Evolutionary conservation across 345 rosid species (phyloP).

Genomic region (Hibiscus mutabilis): DNA sequence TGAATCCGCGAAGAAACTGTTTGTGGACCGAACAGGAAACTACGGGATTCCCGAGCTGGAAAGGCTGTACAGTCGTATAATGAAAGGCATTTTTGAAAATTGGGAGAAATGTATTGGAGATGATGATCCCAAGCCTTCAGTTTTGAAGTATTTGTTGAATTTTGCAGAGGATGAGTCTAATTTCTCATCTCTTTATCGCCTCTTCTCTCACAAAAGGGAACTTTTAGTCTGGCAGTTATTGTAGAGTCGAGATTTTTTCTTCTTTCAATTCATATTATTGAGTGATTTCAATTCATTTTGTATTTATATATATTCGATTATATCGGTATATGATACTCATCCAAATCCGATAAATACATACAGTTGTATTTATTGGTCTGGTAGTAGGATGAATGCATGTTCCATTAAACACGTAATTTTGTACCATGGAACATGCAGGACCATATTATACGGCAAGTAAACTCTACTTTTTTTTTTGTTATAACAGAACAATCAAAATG

Average conservation of each 20-base stretch:
- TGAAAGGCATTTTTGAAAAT: constrained; percentile 66
- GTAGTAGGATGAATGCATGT: too few species aligned
- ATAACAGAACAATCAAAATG: too few species aligned
- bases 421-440: not conserved
- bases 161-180: constrained; percentile 62
- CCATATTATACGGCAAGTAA: not conserved
- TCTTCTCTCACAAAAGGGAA: not conserved
- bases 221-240: not conserved
- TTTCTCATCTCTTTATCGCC: constrained; percentile 37
- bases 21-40: constrained; percentile 49
- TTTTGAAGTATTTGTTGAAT: constrained; percentile 75
- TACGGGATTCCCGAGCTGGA: constrained; percentile 81
- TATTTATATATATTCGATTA: too few species aligned
- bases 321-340: too few species aligned
- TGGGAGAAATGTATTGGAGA: constrained; percentile 32
- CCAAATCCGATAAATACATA: too few species aligned
- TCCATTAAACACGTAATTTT: too few species aligned
- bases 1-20: constrained; percentile 35
- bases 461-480: not conserved
- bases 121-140: constrained; percentile 43
- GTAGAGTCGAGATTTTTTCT: not conserved
- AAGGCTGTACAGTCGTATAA: constrained; percentile 62
- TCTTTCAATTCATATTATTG: not conserved
- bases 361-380: too few species aligned
- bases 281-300: not conserved